phyloP scores from a whole-genome alignment of 75 land plant species.

The Picea sitchensis region DNA sequence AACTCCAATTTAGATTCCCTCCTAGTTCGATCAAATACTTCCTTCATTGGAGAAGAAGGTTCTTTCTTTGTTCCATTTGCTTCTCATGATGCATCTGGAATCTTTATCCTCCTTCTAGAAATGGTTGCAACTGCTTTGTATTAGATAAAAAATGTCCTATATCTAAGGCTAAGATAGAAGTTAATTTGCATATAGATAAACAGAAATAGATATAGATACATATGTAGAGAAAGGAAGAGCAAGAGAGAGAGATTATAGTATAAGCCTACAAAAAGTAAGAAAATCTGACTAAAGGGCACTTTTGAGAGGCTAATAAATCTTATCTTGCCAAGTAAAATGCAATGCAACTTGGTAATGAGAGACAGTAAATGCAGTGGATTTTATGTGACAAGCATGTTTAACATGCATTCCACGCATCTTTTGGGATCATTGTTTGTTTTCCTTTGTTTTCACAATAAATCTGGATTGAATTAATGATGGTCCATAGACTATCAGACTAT shows the following conservation, averaged over 20 bases:
- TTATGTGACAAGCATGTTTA: not conserved
- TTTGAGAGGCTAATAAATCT: not conserved
- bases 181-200: not conserved
- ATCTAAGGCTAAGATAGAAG: not conserved
- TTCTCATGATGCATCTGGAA: not conserved
- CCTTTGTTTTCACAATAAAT: not conserved
- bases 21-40: conserved; percentile 44
- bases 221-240: not conserved
- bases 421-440: not conserved
- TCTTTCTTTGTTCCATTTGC: conserved; percentile 23
- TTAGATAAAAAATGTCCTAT: not conserved
- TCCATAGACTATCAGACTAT: too few relatives aligned
- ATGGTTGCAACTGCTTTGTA: conserved; percentile 3
- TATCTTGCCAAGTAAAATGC: not conserved
- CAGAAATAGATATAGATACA: not conserved
- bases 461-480: too few relatives aligned
- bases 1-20: conserved; percentile 85
- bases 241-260: not conserved
- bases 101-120: conserved; percentile 9
- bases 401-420: not conserved
- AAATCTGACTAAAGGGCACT: not conserved
- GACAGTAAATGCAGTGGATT: not conserved
- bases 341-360: not conserved
- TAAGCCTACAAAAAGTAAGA: not conserved
- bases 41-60: conserved; percentile 19